These are phyloP conservation scores for Carallia pectinifolia DNA, from an alignment of 345 rosid genomes.

Conservation along the genomic window DNA sequence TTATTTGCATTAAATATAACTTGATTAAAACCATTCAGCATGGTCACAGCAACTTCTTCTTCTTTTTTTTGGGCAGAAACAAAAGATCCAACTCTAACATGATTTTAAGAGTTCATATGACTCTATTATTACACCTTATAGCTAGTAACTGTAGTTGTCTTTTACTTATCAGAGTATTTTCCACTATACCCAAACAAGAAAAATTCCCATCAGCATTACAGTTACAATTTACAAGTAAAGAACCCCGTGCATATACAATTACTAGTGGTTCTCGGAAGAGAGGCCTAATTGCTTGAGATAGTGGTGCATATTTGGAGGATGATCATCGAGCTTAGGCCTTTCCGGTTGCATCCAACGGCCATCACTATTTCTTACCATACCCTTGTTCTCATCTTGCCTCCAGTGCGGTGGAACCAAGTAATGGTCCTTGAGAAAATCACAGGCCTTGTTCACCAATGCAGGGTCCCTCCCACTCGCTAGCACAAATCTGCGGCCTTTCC, in stretches of 20 bases:
- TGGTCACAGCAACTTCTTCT: no score
- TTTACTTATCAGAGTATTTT: no score
- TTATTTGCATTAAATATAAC: no score
- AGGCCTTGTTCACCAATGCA: conserved; percentile 76
- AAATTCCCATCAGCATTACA: neutral
- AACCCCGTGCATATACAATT: neutral
- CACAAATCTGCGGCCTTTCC: conserved; percentile 68
- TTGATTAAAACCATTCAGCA: no score
- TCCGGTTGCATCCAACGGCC: conserved; percentile 86
- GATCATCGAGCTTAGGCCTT: conserved; percentile 66
- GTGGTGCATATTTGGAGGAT: conserved; percentile 47
- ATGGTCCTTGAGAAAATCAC: conserved; percentile 73
- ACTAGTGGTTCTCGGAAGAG: neutral
- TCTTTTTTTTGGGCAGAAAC: no score
- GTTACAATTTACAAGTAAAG: neutral
- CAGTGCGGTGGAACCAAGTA: conserved; percentile 74
- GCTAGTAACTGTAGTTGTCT: no score
- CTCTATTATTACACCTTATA: no score
- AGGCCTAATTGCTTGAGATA: conserved; percentile 48
- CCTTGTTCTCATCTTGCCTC: conserved; percentile 82
- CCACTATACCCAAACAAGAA: neutral
- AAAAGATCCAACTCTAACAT: no score
- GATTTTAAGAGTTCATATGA: no score
- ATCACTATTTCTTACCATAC: conserved; percentile 56
- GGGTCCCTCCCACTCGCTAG: conserved; percentile 70